A percentile compares a stretch with the other conserved stretches of the same genome.
These are phyloP conservation scores for Syncephalastrum monosporum DNA, from an alignment of 371 early-diverging fungal species.

Conservation along the genomic window DNA sequence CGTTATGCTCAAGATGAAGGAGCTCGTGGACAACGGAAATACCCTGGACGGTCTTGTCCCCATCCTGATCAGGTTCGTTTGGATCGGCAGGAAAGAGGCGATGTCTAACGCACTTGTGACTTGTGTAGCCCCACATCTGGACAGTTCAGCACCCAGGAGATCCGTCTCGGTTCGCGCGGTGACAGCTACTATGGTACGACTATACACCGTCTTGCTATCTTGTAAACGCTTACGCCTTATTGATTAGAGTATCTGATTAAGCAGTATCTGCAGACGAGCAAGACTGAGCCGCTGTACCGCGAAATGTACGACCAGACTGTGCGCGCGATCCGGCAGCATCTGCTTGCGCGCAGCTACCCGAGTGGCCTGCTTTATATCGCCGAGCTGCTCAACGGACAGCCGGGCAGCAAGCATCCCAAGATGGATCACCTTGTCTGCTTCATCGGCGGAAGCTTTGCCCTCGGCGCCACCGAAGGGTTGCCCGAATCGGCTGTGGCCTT, in stretches of 20 bases:
- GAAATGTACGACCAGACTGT: constrained; percentile 72
- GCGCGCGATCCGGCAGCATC: constrained; percentile 68
- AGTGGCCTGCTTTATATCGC: constrained; percentile 70
- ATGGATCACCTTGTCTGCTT: constrained; percentile 97
- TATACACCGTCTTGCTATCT: background rate
- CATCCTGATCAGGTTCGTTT: constrained; percentile 60
- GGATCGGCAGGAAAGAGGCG: background rate
- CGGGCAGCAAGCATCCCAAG: constrained; percentile 51
- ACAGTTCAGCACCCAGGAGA: constrained; percentile 49
- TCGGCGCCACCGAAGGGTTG: constrained; percentile 69
- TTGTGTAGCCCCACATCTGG: constrained; percentile 34
- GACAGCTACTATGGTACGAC: constrained; percentile 87
- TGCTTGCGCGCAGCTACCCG: constrained; percentile 63
- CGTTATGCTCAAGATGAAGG: constrained; percentile 60
- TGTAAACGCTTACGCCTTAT: background rate
- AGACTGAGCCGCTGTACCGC: constrained; percentile 62
- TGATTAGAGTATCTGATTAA: constrained; percentile 84
- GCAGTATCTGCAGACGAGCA: constrained; percentile 76
- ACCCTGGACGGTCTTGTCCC: constrained; percentile 78
- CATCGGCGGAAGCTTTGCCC: constrained; percentile 80
- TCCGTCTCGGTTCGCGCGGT: constrained; percentile 77
- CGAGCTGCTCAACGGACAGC: constrained; percentile 50
- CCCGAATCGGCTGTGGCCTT: constrained; percentile 7
- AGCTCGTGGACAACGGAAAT: constrained; percentile 25
- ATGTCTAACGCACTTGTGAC: background rate